phyloP scores from a whole-genome alignment of 345 rosid genomes.

The Aquilaria sinensis region DNA sequence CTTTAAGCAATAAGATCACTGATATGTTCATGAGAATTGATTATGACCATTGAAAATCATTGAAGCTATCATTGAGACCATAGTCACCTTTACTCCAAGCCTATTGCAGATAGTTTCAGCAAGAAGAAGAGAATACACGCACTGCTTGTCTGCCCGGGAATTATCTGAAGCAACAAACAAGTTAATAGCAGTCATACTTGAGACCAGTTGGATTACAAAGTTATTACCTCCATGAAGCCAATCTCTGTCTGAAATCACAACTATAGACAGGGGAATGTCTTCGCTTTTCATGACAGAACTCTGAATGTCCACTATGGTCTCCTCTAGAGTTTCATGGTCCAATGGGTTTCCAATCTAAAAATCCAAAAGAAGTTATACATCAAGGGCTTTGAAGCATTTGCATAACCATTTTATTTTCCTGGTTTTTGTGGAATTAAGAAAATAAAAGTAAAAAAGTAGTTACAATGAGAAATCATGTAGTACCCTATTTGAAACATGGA shows the following conservation, averaged over 20 bases:
- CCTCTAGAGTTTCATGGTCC: constrained; percentile 67
- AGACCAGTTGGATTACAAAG: constrained; percentile 7
- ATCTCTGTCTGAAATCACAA: constrained; percentile 80
- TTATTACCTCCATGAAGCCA: constrained; percentile 76
- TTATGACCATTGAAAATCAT: background rate
- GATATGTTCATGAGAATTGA: background rate
- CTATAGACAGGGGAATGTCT: constrained; percentile 63
- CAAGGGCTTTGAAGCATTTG: constrained; percentile 1
- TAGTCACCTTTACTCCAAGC: constrained; percentile 68
- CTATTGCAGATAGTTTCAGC: constrained; percentile 86
- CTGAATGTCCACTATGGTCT: constrained; percentile 48
- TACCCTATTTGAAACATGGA: constrained; percentile 70
- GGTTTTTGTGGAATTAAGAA: background rate
- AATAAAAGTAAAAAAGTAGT: constrained; percentile 1
- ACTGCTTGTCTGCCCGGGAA: constrained; percentile 86
- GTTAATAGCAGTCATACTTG: constrained; percentile 9
- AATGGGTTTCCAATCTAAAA: constrained; percentile 81
- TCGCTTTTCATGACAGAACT: constrained; percentile 41
- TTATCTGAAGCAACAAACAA: constrained; percentile 49
- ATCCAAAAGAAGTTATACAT: constrained; percentile 12
- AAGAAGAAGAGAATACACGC: constrained; percentile 85
- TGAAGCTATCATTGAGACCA: constrained; percentile 7
- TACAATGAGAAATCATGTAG: constrained; percentile 6
- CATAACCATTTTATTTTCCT: no score
- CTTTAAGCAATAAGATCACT: background rate